These are phyloP conservation scores for Phalaenopsis equestris DNA, from an alignment of 106 monocot genomes.

Conservation along the genomic window DNA sequence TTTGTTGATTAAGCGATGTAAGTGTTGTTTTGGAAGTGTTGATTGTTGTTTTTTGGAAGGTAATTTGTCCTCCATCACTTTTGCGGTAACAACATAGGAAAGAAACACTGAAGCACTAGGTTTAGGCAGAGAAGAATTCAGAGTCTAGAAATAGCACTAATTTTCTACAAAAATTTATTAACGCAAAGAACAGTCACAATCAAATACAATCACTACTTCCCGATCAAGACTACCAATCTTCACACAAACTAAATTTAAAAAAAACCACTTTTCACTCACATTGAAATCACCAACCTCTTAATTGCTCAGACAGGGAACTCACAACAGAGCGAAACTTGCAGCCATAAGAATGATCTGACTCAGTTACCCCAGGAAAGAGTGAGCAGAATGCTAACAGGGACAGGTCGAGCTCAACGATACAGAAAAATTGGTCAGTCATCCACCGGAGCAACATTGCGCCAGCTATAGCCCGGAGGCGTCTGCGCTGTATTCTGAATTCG, in stretches of 20 bases:
- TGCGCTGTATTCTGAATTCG: constrained; percentile 66
- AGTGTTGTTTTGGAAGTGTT: too few species aligned
- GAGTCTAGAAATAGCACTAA: neutral
- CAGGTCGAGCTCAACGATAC: constrained; percentile 63
- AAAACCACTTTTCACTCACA: neutral
- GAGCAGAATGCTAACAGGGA: constrained; percentile 73
- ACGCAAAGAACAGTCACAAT: neutral
- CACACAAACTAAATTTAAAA: neutral
- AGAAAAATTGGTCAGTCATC: constrained; percentile 64
- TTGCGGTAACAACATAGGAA: neutral
- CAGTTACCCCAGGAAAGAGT: constrained; percentile 79
- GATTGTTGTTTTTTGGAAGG: too few species aligned
- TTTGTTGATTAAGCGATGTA: too few species aligned
- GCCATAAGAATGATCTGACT: constrained; percentile 65
- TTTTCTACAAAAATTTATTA: neutral
- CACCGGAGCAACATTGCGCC: constrained; percentile 68
- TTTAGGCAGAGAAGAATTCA: neutral
- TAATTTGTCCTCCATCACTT: too few species aligned
- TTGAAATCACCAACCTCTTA: constrained; percentile 62
- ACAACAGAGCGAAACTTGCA: constrained; percentile 31
- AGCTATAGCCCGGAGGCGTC: constrained; percentile 57
- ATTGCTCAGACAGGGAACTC: constrained; percentile 40
- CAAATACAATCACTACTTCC: neutral
- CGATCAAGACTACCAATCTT: neutral
- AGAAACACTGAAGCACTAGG: neutral